Evolutionary conservation across 2,329 filamentous ascomycete species (phyloP).

Genomic region (Scedosporium aurantiacum): DNA sequence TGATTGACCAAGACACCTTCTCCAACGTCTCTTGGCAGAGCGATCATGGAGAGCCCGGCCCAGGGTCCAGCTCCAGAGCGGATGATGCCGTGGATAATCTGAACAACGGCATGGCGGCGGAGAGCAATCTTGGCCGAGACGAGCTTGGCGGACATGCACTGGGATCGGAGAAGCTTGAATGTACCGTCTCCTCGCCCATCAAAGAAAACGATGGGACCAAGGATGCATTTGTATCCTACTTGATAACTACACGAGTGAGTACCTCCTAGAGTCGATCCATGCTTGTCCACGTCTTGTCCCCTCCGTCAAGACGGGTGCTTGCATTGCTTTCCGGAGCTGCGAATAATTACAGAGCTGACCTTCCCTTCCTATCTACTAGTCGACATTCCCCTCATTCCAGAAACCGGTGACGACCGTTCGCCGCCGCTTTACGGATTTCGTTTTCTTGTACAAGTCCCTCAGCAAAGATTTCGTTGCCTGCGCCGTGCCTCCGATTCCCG

Average conservation of each 20-base stretch:
- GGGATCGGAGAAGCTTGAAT: slow-evolving; percentile 60
- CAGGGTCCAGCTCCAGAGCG: not conserved
- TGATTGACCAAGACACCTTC: slow-evolving; percentile 58
- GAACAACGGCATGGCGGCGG: not conserved
- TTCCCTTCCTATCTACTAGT: slow-evolving; percentile 38
- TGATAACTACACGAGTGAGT: slow-evolving; percentile 76
- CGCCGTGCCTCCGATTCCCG: slow-evolving; percentile 86
- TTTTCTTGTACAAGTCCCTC: slow-evolving; percentile 89
- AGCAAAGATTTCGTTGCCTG: slow-evolving; percentile 79
- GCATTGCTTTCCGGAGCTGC: not conserved
- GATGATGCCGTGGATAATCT: not conserved
- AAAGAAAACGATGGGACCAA: slow-evolving; percentile 97
- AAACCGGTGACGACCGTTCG: slow-evolving; percentile 68
- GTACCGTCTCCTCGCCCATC: slow-evolving; percentile 68
- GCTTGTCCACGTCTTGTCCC: not conserved
- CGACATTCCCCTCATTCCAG: slow-evolving; percentile 88
- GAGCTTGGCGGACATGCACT: slow-evolving; percentile 7
- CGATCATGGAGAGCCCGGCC: slow-evolving; percentile 34
- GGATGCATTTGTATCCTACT: slow-evolving; percentile 91
- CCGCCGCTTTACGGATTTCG: slow-evolving; percentile 93
- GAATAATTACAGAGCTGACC: not conserved
- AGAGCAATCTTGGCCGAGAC: slow-evolving; percentile 2
- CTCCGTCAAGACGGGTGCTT: not conserved
- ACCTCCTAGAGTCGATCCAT: not conserved
- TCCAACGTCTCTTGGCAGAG: slow-evolving; percentile 71